A percentile compares a stretch with the other conserved stretches of the same genome.
phyloP scores from a whole-genome alignment of 139 green algal species.

The Chlamydomonas sp. region DNA sequence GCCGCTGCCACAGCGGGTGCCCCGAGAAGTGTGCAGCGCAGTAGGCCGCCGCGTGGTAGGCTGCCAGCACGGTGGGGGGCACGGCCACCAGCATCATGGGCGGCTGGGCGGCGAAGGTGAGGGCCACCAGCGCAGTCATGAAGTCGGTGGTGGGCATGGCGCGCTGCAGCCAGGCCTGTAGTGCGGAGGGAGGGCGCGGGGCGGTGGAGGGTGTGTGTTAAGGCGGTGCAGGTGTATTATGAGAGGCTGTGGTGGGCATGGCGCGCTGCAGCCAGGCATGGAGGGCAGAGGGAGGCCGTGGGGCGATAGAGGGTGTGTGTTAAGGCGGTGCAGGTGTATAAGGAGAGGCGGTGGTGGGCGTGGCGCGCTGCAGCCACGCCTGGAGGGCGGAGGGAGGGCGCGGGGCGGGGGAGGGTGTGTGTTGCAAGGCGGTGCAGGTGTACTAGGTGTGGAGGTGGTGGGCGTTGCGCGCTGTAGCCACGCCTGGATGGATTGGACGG shows the following conservation, averaged over 20 bases:
- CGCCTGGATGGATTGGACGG: not conserved
- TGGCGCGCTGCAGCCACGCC: conserved; percentile 28
- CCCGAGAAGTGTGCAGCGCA: not conserved
- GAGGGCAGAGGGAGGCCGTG: not conserved
- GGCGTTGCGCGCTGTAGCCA: not conserved
- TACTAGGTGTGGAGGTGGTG: not conserved
- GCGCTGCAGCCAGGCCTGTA: conserved; percentile 29
- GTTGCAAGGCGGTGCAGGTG: not conserved
- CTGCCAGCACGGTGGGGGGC: conserved; percentile 5
- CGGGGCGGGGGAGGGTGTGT: not conserved
- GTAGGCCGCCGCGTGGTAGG: conserved; percentile 28
- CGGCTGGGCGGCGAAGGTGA: conserved; percentile 21
- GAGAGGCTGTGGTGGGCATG: not conserved
- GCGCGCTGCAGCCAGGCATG: not conserved
- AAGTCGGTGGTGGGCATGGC: conserved; percentile 30
- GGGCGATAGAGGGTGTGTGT: not conserved
- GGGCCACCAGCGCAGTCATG: not conserved
- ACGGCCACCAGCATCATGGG: conserved; percentile 2
- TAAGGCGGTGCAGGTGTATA: not conserved
- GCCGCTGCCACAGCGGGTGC: conserved; percentile 6
- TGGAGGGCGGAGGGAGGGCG: not conserved
- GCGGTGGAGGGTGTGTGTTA: not conserved
- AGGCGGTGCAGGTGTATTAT: not conserved
- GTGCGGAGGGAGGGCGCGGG: not conserved
- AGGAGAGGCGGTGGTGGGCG: conserved; percentile 12